Evolutionary conservation across 2,329 filamentous ascomycete species (phyloP), one percentile per base, ranked within the genome.

Genomic region (Proliferodiscus dingleyae): DNA sequence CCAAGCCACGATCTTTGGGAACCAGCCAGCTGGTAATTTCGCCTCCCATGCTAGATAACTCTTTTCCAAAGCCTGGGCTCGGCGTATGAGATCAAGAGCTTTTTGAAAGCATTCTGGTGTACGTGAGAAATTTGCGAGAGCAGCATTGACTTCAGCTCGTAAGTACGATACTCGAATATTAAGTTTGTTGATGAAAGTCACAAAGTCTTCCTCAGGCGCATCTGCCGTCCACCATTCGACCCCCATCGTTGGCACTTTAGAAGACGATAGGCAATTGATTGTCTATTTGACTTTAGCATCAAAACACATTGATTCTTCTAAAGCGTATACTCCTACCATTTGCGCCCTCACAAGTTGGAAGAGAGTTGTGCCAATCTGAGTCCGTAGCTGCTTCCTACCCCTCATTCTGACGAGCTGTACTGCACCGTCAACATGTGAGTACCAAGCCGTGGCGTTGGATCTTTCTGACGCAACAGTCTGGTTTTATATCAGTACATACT

Each of bases 341-440:
- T 82, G 77, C 2, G 74, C 77, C 46, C 80, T 69, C 13, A 83
- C 78, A 6, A 75, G 74, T 39, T 78, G 69, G 57, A 83, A 83
- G 11, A 83, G 68, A 45, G 72, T 68, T 24, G 75, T 60, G 0
- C 78, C 80, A 2, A 69, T 65, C 59, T 71, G 73, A 11, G 75
- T 78, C 33, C 67, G 66, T 8, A 80, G 59, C 54, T 80, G 77
- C 51, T 74, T 72, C 54, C 70, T 73, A 4, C 78, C 77, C 37
- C 80, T 71, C 8, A 73, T 70, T 58, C 75, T 78, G 43, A 80
- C 75, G 1, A 83, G 66, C 52, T 79, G 74, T 24, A 82, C 73
- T n/a, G 80, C 80, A 3, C 78, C 80, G 49, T 81, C 75, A n/a
- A 78, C 73, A 54, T 83, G 80, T 8, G 78, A 78, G 3, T 77